Evolutionary conservation across 352 stramenopile genomes (phyloP).

Genomic region (Pythium chondricola): DNA sequence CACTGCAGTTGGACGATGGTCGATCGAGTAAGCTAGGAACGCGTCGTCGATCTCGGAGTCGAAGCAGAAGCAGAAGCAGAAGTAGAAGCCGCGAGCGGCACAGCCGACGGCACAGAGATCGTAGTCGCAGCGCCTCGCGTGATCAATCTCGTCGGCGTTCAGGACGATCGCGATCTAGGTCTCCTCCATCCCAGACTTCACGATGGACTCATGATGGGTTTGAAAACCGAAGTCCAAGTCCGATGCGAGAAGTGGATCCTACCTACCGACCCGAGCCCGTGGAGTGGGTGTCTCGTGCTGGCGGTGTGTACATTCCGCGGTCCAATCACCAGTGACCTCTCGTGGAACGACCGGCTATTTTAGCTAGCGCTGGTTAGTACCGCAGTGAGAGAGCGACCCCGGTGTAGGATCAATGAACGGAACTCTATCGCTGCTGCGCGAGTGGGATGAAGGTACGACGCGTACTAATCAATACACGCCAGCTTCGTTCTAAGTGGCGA

Average conservation of each 20-base stretch:
- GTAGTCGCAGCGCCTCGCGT: slow-evolving; percentile 10
- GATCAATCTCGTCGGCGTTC: slow-evolving; percentile 11
- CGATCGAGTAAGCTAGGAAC: slow-evolving; percentile 1
- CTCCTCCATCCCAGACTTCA: too few species aligned
- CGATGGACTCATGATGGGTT: slow-evolving; percentile 73
- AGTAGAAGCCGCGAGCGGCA: slow-evolving; percentile 14
- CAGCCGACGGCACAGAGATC: slow-evolving; percentile 6
- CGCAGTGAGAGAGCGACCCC: too few species aligned
- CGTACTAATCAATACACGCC: background rate
- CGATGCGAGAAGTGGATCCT: slow-evolving; percentile 45
- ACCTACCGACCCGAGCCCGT: slow-evolving; percentile 66
- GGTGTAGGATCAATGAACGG: too few species aligned
- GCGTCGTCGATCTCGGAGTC: slow-evolving; percentile 9
- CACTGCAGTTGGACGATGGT: slow-evolving; percentile 9
- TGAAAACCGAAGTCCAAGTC: slow-evolving; percentile 68
- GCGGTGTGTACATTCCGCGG: slow-evolving; percentile 69
- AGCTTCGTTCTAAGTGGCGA: background rate
- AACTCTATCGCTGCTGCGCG: slow-evolving; percentile 29
- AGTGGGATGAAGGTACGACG: slow-evolving; percentile 77
- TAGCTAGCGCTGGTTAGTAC: background rate
- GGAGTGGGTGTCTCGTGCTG: slow-evolving; percentile 66
- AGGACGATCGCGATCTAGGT: slow-evolving; percentile 4
- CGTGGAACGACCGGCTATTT: slow-evolving; percentile 2
- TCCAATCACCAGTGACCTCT: slow-evolving; percentile 17
- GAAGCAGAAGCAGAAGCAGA: slow-evolving; percentile 3